These are phyloP conservation scores for Brettanomyces naardenensis DNA, from an alignment of 805 yeast species.

Conservation along the genomic window DNA sequence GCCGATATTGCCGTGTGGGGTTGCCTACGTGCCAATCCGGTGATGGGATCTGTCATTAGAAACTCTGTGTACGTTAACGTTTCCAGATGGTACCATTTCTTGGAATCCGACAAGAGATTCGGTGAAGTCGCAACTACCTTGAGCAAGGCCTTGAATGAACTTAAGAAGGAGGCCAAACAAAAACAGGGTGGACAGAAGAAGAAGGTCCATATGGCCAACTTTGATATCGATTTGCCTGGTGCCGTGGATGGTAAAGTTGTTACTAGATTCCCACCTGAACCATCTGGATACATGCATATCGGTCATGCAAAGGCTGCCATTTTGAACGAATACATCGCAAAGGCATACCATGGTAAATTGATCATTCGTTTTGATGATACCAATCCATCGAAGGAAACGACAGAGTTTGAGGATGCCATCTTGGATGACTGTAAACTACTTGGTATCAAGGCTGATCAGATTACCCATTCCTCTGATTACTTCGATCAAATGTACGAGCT, in stretches of 20 bases:
- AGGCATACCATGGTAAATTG: constrained; percentile 90
- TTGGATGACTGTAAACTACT: constrained; percentile 83
- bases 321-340: constrained; percentile 93
- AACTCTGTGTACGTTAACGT: constrained; percentile 77
- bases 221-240: constrained; percentile 84
- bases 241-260: constrained; percentile 94
- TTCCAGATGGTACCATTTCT: constrained; percentile 85
- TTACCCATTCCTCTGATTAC: constrained; percentile 90
- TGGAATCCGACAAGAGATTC: constrained; percentile 60
- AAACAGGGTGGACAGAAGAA: constrained; percentile 60
- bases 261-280: constrained; percentile 99
- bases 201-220: constrained; percentile 89
- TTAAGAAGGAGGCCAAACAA: constrained; percentile 60
- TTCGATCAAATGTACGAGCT: constrained; percentile 85
- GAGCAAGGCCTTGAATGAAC: constrained; percentile 61
- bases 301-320: constrained; percentile 99
- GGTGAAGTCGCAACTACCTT: constrained; percentile 62
- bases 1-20: constrained; percentile 95
- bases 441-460: constrained; percentile 86
- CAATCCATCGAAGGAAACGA: constrained; percentile 94
- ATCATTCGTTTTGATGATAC: constrained; percentile 97
- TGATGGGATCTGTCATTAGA: constrained; percentile 86
- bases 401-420: constrained; percentile 89
- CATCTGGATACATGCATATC: constrained; percentile 97
- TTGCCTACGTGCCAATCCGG: constrained; percentile 83